phyloP scores from a whole-genome alignment of 2,329 filamentous ascomycete species.

The Ascocoryne sarcoides region DNA sequence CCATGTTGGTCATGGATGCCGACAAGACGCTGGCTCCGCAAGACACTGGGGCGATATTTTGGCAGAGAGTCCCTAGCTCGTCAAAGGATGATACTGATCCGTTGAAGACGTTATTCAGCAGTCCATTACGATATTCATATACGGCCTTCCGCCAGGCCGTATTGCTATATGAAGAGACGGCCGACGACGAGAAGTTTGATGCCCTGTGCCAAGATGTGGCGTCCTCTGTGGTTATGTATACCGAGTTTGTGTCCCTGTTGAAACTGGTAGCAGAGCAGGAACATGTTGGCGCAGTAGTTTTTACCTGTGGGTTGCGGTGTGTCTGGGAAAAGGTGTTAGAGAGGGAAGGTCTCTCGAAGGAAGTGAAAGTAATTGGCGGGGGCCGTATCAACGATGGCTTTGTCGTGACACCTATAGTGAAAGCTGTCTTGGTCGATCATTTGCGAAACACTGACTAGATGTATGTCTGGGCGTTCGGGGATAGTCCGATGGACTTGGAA shows the following conservation, averaged over 20 bases:
- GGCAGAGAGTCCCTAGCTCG: constrained; percentile 27
- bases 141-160: constrained; percentile 44
- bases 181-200: constrained; percentile 34
- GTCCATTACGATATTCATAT: constrained; percentile 41
- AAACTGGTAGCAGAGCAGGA: constrained; percentile 20
- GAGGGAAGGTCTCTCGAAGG: constrained; percentile 31
- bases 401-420: constrained; percentile 43
- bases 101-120: constrained; percentile 40
- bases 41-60: constrained; percentile 45
- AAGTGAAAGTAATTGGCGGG: constrained; percentile 44
- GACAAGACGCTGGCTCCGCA: constrained; percentile 45
- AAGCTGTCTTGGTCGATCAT: constrained; percentile 37
- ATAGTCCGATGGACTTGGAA: constrained; percentile 46
- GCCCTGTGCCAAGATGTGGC: constrained; percentile 38
- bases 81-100: constrained; percentile 12
- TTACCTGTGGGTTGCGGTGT: constrained; percentile 44
- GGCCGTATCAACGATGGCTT: constrained; percentile 38
- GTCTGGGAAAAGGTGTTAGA: constrained; percentile 49
- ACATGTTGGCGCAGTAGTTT: constrained; percentile 38
- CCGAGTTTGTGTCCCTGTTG: constrained; percentile 40
- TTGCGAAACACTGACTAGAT: constrained; percentile 30
- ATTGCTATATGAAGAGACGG: constrained; percentile 42
- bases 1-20: constrained; percentile 46
- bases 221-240: constrained; percentile 33
- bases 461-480: constrained; percentile 49